Conservation (phyloP, 495 filamentous ascomycete species). For the Trichoderma virens region DNA sequence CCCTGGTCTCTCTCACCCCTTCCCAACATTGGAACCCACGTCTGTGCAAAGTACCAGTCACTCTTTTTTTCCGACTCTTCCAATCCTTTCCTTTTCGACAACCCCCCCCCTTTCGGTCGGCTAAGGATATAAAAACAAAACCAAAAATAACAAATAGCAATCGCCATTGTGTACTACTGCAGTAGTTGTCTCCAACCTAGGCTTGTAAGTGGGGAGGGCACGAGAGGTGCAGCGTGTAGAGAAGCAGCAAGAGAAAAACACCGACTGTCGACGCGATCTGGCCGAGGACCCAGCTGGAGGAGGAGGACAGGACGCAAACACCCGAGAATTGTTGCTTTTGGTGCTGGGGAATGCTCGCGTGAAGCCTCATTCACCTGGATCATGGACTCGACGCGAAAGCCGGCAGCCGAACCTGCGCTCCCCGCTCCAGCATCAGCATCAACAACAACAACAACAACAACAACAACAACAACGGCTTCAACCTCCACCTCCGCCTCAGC, state of each 20-base stretch:
- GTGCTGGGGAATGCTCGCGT: not conserved
- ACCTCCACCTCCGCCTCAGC: not conserved
- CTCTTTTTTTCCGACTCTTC: conserved; percentile 3
- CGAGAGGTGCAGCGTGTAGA: not conserved
- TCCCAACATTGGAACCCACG: not conserved
- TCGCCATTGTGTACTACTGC: too few species aligned
- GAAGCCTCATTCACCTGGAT: not conserved
- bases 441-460: not conserved
- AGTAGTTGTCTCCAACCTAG: too few species aligned
- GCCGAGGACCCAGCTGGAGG: not conserved
- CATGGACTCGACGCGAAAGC: conserved; percentile 6
- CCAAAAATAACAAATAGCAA: too few species aligned
- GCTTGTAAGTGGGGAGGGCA: not conserved
- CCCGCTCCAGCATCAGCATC: not conserved
- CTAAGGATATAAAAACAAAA: too few species aligned
- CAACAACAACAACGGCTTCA: not conserved
- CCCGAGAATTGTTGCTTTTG: not conserved
- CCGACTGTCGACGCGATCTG: not conserved
- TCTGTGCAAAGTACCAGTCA: not conserved
- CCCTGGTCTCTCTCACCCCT: conserved; percentile 1
- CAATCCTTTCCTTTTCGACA: not conserved
- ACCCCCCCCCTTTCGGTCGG: not conserved
- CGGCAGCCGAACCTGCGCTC: not conserved
- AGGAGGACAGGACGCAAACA: not conserved
- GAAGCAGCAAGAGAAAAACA: not conserved